These are phyloP conservation scores for Gentiana straminea DNA, from an alignment of 257 asterid genomes.

Conservation along the genomic window DNA sequence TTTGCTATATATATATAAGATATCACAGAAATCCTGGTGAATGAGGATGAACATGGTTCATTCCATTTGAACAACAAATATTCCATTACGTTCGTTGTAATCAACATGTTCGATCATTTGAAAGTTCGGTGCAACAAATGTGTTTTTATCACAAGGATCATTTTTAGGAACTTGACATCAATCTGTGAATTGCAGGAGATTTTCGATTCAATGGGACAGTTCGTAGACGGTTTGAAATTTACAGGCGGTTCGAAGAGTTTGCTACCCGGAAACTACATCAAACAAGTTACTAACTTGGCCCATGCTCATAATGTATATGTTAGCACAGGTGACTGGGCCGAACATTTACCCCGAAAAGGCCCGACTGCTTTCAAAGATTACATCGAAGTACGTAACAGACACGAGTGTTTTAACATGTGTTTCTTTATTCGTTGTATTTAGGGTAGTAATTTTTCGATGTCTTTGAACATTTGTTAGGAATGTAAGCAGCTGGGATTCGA, in stretches of 20 bases:
- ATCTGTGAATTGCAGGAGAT: conserved; percentile 38
- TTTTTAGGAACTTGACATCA: background rate
- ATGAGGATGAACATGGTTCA: no score
- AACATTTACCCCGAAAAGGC: conserved; percentile 48
- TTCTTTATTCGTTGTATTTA: background rate
- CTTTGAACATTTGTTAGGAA: conserved; percentile 37
- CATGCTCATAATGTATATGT: conserved; percentile 77
- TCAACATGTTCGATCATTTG: no score
- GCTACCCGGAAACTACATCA: conserved; percentile 51
- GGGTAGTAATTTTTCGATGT: background rate
- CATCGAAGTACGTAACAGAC: conserved; percentile 36
- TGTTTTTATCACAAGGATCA: no score
- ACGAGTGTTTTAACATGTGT: no score
- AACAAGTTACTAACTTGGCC: conserved; percentile 66
- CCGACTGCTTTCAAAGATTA: conserved; percentile 62
- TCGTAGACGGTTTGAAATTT: conserved; percentile 81
- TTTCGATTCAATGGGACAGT: conserved; percentile 75
- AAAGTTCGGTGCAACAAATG: no score
- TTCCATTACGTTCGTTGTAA: no score
- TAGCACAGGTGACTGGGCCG: conserved; percentile 75
- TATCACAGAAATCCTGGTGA: no score
- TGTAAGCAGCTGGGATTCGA: conserved; percentile 84
- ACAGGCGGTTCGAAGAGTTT: conserved; percentile 73
- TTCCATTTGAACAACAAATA: no score
- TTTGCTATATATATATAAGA: no score